phyloP scores from a whole-genome alignment of 1,284 basidiomycete species.

The Lentinula novae-zelandiae region DNA sequence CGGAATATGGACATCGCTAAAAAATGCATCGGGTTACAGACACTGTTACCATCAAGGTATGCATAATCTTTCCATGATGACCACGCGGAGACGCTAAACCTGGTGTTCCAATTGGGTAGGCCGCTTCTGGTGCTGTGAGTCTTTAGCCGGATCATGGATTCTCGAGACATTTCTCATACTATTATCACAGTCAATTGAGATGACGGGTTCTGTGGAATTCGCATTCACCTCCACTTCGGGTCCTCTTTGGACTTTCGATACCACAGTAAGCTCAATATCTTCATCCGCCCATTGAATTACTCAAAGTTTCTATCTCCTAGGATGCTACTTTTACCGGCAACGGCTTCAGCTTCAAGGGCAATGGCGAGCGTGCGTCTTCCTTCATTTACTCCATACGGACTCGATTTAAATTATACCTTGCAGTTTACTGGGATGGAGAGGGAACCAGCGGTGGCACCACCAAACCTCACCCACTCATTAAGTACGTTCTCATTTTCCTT shows the following conservation, averaged over 20 bases:
- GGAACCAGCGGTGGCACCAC: constrained; percentile 25
- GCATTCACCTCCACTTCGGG: constrained; percentile 1
- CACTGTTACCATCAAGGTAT: constrained; percentile 5
- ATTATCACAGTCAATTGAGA: background rate
- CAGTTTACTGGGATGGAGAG: constrained; percentile 7
- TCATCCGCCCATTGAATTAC: too few relatives aligned
- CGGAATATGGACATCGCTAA: background rate
- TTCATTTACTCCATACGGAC: too few relatives aligned
- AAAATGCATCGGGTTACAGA: background rate
- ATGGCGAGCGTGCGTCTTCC: background rate
- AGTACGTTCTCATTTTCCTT: constrained; percentile 23
- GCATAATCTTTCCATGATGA: background rate
- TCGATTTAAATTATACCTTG: background rate
- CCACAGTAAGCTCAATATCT: background rate
- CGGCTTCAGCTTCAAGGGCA: constrained; percentile 2
- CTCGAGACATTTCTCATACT: too few relatives aligned
- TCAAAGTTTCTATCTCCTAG: background rate
- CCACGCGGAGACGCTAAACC: background rate
- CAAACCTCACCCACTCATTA: constrained; percentile 51
- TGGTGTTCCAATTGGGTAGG: background rate
- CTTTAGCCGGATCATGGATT: background rate
- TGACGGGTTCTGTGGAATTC: constrained; percentile 5
- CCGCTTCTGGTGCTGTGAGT: constrained; percentile 4
- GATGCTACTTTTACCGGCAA: background rate
- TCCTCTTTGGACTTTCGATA: constrained; percentile 7